Base-by-base conservation (phyloP, 2,329 filamentous ascomycete species). In the Pyrenophora teres region DNA sequence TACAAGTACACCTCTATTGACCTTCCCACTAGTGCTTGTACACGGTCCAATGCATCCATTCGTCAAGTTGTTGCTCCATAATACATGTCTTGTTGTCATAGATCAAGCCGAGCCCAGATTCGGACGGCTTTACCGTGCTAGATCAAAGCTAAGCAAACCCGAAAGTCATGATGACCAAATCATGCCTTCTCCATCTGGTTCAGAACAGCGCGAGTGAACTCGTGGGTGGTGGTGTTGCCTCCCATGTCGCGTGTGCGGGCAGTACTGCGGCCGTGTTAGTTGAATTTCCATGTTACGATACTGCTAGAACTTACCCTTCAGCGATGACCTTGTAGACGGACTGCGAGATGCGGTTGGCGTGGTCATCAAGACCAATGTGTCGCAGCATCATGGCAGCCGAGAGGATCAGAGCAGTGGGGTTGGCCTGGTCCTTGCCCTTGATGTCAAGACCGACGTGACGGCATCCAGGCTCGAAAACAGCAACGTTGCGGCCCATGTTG, bases 371-470 rank as follows among this genome's bases (percentile, higher is more conserved):
- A 67, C 94, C 94, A 63, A 99, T 85, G 81, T 99, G 94, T 74
- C 94, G 89, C 76, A 99, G 85, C 69, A 99, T 88, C 94, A 99
- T 99, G 75, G 91, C 90, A 63, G 92, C 92, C 54, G 91, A 96
- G 60, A 99, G 88, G 65, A 99, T 85, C 81, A 99, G 83, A 62
- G 94, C 94, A 50, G 92, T 97, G 46, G 94, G 94, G 85, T 99
- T 99, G 63, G 94, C 94, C 82, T 97, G 92, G 79, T 97, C 92
- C 84, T 97, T 97, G 82, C 94, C 94, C 87, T 97, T 92, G 81
- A 99, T 99, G 77, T 99, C 94, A 42, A 99, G 88, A 79, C 94
- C 94, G 74, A 99, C 94, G 84, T 99, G 94, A 80, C 94, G 89
- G 87, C 94, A 99, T 63, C 94, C 94, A 56, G 94, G 94, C 85